Conservation (phyloP, 1,284 basidiomycete genomes). For the Microbotryum lychnidis-dioicae region DNA sequence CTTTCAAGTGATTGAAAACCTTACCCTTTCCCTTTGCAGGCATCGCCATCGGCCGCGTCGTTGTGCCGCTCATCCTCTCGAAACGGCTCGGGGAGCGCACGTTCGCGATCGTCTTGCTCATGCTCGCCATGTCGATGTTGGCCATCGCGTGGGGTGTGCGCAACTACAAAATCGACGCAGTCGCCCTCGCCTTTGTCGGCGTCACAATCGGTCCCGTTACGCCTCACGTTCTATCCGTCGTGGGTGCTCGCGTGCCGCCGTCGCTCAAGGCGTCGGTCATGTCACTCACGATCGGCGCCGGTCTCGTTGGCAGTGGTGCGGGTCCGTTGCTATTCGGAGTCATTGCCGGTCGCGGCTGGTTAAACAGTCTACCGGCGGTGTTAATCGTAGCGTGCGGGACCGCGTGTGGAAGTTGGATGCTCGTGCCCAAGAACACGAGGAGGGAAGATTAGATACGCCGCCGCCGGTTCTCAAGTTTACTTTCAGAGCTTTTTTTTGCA, state of each 20-base stretch:
- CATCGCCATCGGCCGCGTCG: conserved; percentile 21
- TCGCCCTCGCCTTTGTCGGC: conserved; percentile 20
- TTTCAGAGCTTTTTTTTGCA: no score
- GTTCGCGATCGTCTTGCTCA: conserved; percentile 20
- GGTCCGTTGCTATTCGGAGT: conserved; percentile 23
- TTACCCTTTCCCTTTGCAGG: conserved; percentile 2
- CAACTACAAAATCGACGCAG: conserved; percentile 15
- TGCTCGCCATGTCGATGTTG: conserved; percentile 3
- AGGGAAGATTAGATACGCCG: conserved; percentile 22
- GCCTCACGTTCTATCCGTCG: conserved; percentile 10
- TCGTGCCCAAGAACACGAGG: conserved; percentile 23
- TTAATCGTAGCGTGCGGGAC: conserved; percentile 7
- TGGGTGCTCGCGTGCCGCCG: conserved; percentile 18
- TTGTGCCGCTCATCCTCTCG: conserved; percentile 10
- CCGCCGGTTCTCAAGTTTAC: no score
- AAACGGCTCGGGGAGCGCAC: conserved; percentile 18
- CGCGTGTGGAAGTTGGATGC: conserved; percentile 4
- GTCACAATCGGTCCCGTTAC: conserved; percentile 6
- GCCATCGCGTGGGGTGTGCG: conserved; percentile 20
- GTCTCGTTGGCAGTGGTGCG: conserved; percentile 16
- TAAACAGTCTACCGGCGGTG: conserved; percentile 13
- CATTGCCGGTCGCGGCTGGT: conserved; percentile 10
- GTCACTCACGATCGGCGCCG: conserved; percentile 20
- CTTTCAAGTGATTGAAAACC: neutral
- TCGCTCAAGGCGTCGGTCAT: conserved; percentile 23